Evolutionary conservation across 768 basidiomycete genomes (phyloP).

Genomic region (Lentinula detonsa): DNA sequence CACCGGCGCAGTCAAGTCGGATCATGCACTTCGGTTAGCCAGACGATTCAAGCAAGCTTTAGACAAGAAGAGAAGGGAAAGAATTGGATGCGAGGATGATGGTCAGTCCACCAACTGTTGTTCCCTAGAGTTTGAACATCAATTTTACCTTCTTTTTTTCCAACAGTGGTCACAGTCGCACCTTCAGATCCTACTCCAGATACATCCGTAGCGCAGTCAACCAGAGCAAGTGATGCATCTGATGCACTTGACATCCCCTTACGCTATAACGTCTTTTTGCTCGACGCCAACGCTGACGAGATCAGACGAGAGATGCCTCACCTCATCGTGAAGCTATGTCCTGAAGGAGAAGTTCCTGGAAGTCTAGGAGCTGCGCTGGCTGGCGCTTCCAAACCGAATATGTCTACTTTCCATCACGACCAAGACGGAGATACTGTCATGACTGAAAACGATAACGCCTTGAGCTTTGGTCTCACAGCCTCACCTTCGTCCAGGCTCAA

Average conservation of each 20-base stretch:
- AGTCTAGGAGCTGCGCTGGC: slow-evolving; percentile 1
- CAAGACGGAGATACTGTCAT: slow-evolving; percentile 15
- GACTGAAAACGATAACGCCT: not conserved
- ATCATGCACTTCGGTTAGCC: slow-evolving; percentile 54
- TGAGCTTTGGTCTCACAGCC: slow-evolving; percentile 4
- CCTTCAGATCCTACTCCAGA: not conserved
- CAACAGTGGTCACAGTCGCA: too few relatives aligned
- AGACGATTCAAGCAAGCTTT: slow-evolving; percentile 62
- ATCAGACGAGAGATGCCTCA: slow-evolving; percentile 40
- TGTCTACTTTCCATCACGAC: not conserved
- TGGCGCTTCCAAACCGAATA: not conserved
- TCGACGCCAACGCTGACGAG: slow-evolving; percentile 47
- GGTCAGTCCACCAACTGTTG: not conserved
- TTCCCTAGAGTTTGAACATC: not conserved
- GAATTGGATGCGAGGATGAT: slow-evolving; percentile 17
- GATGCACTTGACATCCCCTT: slow-evolving; percentile 29
- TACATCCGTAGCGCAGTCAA: not conserved
- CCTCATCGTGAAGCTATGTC: slow-evolving; percentile 46
- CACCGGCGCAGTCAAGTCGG: slow-evolving; percentile 41
- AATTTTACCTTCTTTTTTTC: too few relatives aligned
- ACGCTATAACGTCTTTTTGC: slow-evolving; percentile 73
- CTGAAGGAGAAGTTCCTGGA: slow-evolving; percentile 18
- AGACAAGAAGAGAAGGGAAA: slow-evolving; percentile 48
- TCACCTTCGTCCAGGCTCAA: slow-evolving; percentile 3
- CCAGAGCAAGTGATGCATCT: not conserved